These are phyloP conservation scores for Flammula alnicola DNA, from an alignment of 1,284 basidiomycete species.

Conservation along the genomic window DNA sequence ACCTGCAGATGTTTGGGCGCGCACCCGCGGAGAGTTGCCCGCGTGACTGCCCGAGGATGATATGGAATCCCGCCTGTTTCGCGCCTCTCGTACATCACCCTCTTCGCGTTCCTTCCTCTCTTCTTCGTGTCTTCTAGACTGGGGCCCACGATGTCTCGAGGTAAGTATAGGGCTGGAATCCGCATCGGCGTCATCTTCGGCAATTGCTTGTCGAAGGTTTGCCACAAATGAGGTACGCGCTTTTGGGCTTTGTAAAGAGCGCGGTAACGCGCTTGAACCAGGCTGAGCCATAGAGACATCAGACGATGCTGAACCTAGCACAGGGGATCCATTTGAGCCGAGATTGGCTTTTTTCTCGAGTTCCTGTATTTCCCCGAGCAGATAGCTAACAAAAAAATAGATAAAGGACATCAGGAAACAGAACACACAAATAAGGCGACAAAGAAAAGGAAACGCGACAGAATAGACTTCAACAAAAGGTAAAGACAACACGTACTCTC, in stretches of 20 bases:
- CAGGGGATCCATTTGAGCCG: conserved; percentile 22
- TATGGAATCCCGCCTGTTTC: not conserved
- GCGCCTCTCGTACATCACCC: conserved; percentile 15
- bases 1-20: conserved; percentile 3
- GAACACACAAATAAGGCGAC: too few species aligned
- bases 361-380: conserved; percentile 63
- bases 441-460: conserved; percentile 3
- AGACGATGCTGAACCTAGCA: conserved; percentile 19
- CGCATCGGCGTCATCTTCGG: too few species aligned
- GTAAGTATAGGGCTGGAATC: conserved; percentile 50
- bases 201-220: too few species aligned
- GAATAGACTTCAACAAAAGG: conserved; percentile 11
- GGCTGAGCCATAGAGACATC: conserved; percentile 22
- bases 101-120: too few species aligned
- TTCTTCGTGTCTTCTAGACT: conserved; percentile 50
- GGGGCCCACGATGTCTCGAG: conserved; percentile 41
- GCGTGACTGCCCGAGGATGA: not conserved
- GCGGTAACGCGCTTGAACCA: conserved; percentile 50
- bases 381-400: too few species aligned
- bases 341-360: conserved; percentile 43
- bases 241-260: conserved; percentile 44
- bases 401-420: too few species aligned
- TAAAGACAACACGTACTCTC: conserved; percentile 60
- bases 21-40: not conserved
- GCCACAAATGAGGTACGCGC: conserved; percentile 34